These are phyloP conservation scores for Crithidia sp. DNA, from an alignment of 208 protist species.

Conservation along the genomic window DNA sequence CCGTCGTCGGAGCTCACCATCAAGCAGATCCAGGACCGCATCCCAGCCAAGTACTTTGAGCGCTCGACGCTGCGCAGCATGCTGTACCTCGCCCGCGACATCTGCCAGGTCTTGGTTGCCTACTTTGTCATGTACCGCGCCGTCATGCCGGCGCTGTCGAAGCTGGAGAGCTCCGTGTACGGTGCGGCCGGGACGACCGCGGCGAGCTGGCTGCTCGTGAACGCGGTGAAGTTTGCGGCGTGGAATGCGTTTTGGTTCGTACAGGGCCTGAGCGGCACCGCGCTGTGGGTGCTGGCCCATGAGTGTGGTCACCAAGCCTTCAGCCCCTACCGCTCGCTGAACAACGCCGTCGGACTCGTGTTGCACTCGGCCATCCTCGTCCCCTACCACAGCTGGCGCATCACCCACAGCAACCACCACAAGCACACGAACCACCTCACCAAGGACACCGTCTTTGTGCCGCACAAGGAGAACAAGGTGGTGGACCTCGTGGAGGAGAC, in stretches of 20 bases:
- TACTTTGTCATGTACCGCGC: conserved; percentile 64
- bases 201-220: conserved; percentile 26
- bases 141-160: conserved; percentile 39
- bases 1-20: conserved; percentile 68
- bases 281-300: conserved; percentile 94
- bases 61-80: conserved; percentile 47
- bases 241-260: conserved; percentile 87
- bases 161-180: conserved; percentile 32
- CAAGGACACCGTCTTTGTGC: conserved; percentile 91
- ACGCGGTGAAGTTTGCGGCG: conserved; percentile 34
- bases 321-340: conserved; percentile 67
- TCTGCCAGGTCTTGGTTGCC: conserved; percentile 56
- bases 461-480: conserved; percentile 59
- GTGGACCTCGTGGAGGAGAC: conserved; percentile 77
- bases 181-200: conserved; percentile 1
- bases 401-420: conserved; percentile 94
- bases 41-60: conserved; percentile 81
- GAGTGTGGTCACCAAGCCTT: conserved; percentile 96
- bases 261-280: conserved; percentile 87
- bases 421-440: conserved; percentile 94
- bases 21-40: conserved; percentile 76
- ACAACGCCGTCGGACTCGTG: conserved; percentile 90
- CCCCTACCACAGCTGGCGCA: conserved; percentile 94
- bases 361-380: conserved; percentile 90
- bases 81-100: conserved; percentile 66